Evolutionary conservation across 805 yeast species (phyloP).

Genomic region (Saturnispora serradocipensis): DNA sequence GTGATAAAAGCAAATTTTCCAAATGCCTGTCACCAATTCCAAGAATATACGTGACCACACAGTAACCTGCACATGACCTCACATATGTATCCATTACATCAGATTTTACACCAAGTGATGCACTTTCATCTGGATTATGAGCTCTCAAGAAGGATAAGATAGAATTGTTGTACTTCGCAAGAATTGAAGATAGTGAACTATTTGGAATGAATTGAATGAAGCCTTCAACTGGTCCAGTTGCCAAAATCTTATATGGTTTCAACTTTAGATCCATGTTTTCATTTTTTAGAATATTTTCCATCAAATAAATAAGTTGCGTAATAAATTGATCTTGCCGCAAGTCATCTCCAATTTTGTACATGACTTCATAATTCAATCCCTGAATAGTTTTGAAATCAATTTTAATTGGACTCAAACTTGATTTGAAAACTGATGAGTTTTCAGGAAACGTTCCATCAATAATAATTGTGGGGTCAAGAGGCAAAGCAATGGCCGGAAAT

Average conservation of each 20-base stretch:
- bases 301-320: slow-evolving; percentile 82
- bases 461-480: slow-evolving; percentile 71
- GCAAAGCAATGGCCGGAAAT: slow-evolving; percentile 53
- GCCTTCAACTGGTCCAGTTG: slow-evolving; percentile 88
- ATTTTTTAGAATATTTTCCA: slow-evolving; percentile 80
- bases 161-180: slow-evolving; percentile 61
- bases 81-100: slow-evolving; percentile 89
- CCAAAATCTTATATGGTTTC: slow-evolving; percentile 83
- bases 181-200: slow-evolving; percentile 73
- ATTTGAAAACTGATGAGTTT: slow-evolving; percentile 80
- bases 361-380: slow-evolving; percentile 56
- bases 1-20: slow-evolving; percentile 73
- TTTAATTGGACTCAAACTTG: slow-evolving; percentile 83
- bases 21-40: slow-evolving; percentile 98
- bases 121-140: slow-evolving; percentile 48
- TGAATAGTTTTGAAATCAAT: slow-evolving; percentile 50
- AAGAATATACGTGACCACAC: slow-evolving; percentile 85
- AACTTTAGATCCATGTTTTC: slow-evolving; percentile 84
- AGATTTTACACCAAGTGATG: slow-evolving; percentile 41
- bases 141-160: slow-evolving; percentile 61
- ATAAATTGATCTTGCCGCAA: slow-evolving; percentile 93
- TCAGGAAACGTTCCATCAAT: slow-evolving; percentile 72
- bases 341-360: slow-evolving; percentile 95
- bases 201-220: slow-evolving; percentile 92
- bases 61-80: slow-evolving; percentile 93